Percentiles rank a stretch among this genome's conserved stretches.
phyloP scores from a whole-genome alignment of 116 monocot species.

The Cymodocea nodosa region DNA sequence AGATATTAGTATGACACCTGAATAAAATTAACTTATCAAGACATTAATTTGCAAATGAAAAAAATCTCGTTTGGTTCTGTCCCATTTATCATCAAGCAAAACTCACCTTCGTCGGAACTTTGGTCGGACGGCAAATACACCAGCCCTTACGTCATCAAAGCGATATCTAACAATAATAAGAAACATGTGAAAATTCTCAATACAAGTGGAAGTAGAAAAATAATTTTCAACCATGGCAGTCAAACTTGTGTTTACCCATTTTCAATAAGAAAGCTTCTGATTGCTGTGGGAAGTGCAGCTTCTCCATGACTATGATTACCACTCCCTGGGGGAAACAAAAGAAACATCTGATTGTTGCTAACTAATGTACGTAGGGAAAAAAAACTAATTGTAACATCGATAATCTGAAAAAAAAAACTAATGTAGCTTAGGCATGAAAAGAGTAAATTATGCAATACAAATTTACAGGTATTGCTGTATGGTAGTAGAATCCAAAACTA shows the following conservation, averaged over 20 bases:
- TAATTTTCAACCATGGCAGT: neutral
- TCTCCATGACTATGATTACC: constrained; percentile 78
- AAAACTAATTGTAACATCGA: no score
- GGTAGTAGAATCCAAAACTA: no score
- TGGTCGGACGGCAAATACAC: constrained; percentile 44
- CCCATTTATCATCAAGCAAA: no score
- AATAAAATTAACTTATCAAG: no score
- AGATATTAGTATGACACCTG: no score
- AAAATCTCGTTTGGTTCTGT: no score
- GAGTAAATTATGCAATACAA: no score
- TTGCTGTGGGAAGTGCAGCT: constrained; percentile 58
- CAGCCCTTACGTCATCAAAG: constrained; percentile 55
- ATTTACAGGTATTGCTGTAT: no score
- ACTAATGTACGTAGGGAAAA: no score
- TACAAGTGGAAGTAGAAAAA: neutral
- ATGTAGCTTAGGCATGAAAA: no score
- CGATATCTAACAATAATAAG: constrained; percentile 33
- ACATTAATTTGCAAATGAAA: no score
- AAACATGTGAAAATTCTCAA: neutral
- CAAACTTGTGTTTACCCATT: constrained; percentile 30
- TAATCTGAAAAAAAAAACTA: no score
- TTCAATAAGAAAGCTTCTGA: constrained; percentile 75
- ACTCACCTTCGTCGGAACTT: constrained; percentile 31
- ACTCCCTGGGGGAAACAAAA: constrained; percentile 26
- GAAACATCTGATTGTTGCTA: neutral